Percentiles rank a stretch among this genome's conserved stretches.
phyloP scores from a whole-genome alignment of 306 rosid genomes.

The Sophora flavescens region DNA sequence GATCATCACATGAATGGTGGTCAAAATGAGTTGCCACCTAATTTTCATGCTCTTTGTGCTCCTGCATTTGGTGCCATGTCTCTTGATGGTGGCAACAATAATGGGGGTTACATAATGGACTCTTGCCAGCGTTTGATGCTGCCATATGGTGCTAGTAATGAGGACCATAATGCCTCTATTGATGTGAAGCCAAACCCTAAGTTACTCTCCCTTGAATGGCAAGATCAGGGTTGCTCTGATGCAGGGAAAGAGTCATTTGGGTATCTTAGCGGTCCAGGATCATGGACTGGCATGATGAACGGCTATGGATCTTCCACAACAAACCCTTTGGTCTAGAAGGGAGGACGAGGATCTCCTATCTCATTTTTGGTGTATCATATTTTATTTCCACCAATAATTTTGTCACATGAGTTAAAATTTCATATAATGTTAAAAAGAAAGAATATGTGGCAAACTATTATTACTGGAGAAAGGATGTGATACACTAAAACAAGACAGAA shows the following conservation, averaged over 20 bases:
- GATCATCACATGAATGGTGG: slow-evolving; percentile 39
- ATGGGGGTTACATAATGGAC: slow-evolving; percentile 61
- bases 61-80: slow-evolving; percentile 76
- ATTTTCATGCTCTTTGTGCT: slow-evolving; percentile 64
- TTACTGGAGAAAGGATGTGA: too few relatives aligned
- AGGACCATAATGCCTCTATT: slow-evolving; percentile 43
- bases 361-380: too few relatives aligned
- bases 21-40: slow-evolving; percentile 53
- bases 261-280: slow-evolving; percentile 59
- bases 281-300: slow-evolving; percentile 76
- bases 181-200: slow-evolving; percentile 77
- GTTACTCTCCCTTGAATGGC: slow-evolving; percentile 78
- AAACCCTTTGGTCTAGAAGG: slow-evolving; percentile 66
- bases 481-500: too few relatives aligned
- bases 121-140: slow-evolving; percentile 63
- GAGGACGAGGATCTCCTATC: too few relatives aligned
- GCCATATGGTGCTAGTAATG: slow-evolving; percentile 53
- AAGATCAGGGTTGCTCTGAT: slow-evolving; percentile 72
- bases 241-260: slow-evolving; percentile 65
- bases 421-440: too few relatives aligned
- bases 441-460: too few relatives aligned
- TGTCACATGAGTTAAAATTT: too few relatives aligned
- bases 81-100: slow-evolving; percentile 54
- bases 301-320: slow-evolving; percentile 81
- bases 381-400: too few relatives aligned